Evolutionary conservation across 2,329 filamentous ascomycete genomes (phyloP), one percentile per base, ranked within the genome.

Genomic region (Fusarium metavorans): DNA sequence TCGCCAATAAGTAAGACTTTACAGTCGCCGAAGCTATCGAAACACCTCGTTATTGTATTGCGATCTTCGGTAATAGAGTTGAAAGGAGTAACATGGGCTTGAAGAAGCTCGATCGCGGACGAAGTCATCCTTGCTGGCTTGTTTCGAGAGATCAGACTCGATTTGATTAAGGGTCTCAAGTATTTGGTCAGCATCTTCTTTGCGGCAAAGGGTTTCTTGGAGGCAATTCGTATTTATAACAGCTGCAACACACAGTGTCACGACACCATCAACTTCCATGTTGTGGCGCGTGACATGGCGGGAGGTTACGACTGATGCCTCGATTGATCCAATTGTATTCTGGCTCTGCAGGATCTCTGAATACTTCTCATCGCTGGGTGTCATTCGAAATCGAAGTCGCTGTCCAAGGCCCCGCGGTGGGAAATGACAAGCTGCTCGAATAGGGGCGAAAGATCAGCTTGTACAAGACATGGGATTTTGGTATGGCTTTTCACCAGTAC

Each of bases 1-100:
- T 72, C 54, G 2, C 72, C 65, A 20, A 74, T 69, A 3, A 74
- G 65, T 4, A 74, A 32, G 2, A 75, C 48, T 48, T 66, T 64
- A 18, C 58, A 75, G 11, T 72, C 58, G 2, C 68, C 65, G n/a
- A 72, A 74, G 23, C 52, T 62, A 27, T 72, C 68, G 11, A 74
- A 75, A 30, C 56, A 67, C 2, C 23, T 70, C 6, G 61, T 43
- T 37, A 74, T 64, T 25, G 35, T 54, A 18, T 45, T 48, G 25
- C 39, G 10, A 14, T 70, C 68, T 18, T 62, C 32, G 58, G 68
- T 35, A 14, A 70, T 37, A 5, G 65, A 67, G 18, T 23, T 16
- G 68, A 74, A 74, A 6, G 72, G 59, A 8, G 34, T 70, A 16
- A 62, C 58, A 6, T 64, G 43, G n/a, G 27, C 11, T 43, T 50